Percentiles rank a stretch among this genome's conserved stretches.
Evolutionary conservation across 2,329 filamentous ascomycete species (phyloP).

Genomic region (Colletotrichum lentis): DNA sequence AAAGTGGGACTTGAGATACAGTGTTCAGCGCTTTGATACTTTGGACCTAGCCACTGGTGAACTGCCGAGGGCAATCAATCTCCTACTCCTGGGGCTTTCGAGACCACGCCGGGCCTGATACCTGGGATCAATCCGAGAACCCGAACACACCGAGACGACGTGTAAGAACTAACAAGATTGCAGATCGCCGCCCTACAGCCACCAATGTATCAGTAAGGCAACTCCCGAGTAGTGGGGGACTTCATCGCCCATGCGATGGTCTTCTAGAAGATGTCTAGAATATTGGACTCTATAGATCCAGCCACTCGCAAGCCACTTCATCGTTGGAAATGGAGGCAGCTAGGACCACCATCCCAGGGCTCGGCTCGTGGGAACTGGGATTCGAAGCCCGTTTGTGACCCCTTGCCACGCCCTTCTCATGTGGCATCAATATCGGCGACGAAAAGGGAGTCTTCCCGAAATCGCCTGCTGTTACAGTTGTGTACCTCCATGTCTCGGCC

Average conservation of each 20-base stretch:
- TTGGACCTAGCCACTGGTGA: neutral
- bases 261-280: constrained; percentile 25
- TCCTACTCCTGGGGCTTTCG: constrained; percentile 3
- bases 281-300: neutral
- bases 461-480: constrained; percentile 26
- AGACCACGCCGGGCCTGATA: no score
- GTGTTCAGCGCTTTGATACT: neutral
- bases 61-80: constrained; percentile 9
- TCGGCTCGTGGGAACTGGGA: constrained; percentile 23
- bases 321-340: neutral
- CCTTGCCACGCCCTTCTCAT: constrained; percentile 24
- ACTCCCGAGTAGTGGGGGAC: constrained; percentile 3
- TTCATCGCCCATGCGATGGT: neutral
- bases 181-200: neutral
- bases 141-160: neutral
- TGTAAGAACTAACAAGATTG: neutral
- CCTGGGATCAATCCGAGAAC: no score
- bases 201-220: neutral
- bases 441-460: neutral
- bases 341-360: neutral
- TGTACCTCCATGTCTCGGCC: constrained; percentile 20
- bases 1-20: neutral
- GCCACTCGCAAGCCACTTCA: neutral
- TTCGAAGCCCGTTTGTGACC: constrained; percentile 9
- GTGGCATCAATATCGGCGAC: constrained; percentile 20